Evolutionary conservation across 1,284 basidiomycete species (phyloP).

Genomic region (Moniliella sp.): DNA sequence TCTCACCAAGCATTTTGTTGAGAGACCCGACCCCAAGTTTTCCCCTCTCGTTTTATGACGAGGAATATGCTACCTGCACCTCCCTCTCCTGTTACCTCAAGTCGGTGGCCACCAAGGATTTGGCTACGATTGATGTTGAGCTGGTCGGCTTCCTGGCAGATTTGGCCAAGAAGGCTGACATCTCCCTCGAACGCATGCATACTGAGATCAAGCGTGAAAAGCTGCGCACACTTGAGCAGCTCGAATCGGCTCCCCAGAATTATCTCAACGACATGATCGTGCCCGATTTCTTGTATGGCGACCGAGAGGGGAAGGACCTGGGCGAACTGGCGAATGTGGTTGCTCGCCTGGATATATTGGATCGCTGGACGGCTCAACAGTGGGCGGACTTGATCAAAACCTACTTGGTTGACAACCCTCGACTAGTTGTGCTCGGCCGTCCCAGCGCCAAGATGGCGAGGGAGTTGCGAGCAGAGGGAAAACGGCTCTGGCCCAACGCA

Average conservation of each 20-base stretch:
- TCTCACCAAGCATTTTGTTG: conserved; percentile 75
- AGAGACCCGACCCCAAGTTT: conserved; percentile 70
- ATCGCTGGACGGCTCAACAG: conserved; percentile 52
- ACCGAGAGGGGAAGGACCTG: conserved; percentile 60
- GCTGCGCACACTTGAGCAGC: conserved; percentile 43
- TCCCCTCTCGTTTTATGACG: conserved; percentile 57
- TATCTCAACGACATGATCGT: conserved; percentile 42
- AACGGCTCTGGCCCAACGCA: conserved; percentile 53
- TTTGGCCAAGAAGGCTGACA: conserved; percentile 52
- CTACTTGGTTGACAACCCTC: conserved; percentile 37
- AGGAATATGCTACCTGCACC: conserved; percentile 45
- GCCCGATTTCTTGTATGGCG: conserved; percentile 66
- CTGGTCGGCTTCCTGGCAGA: conserved; percentile 51
- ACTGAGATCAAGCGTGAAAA: conserved; percentile 72
- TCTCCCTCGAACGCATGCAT: conserved; percentile 77
- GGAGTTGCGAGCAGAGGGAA: conserved; percentile 60
- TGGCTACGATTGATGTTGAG: conserved; percentile 51
- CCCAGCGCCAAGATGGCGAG: conserved; percentile 69
- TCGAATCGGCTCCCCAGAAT: conserved; percentile 36
- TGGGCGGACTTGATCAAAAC: conserved; percentile 62
- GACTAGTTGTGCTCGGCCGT: conserved; percentile 49
- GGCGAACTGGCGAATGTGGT: conserved; percentile 56
- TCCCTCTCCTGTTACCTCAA: conserved; percentile 58
- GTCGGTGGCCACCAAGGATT: conserved; percentile 59
- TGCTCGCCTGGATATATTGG: conserved; percentile 43